phyloP scores from a whole-genome alignment of 768 basidiomycete genomes.

The Mycena leptocephala region DNA sequence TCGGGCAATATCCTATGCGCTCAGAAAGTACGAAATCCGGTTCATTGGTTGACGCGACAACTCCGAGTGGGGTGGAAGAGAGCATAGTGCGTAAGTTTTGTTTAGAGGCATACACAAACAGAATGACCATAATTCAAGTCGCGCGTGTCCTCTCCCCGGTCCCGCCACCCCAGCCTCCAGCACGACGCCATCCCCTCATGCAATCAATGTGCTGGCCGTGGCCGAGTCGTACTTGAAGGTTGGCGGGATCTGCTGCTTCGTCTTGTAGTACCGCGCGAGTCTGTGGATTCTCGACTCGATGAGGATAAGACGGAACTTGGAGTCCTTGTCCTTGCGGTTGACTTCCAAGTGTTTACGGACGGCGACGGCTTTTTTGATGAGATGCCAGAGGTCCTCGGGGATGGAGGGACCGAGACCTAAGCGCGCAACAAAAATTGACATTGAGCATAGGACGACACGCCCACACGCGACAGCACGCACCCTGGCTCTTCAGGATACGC shows the following conservation, averaged over 20 bases:
- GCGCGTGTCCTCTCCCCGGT: slow-evolving; percentile 18
- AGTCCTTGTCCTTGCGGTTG: slow-evolving; percentile 99
- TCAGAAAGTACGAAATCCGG: neutral
- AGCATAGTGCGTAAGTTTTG: slow-evolving; percentile 38
- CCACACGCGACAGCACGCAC: slow-evolving; percentile 62
- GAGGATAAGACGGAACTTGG: slow-evolving; percentile 94
- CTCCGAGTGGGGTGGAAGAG: neutral
- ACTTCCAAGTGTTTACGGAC: slow-evolving; percentile 98
- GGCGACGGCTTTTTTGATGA: slow-evolving; percentile 99
- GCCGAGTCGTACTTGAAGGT: slow-evolving; percentile 99
- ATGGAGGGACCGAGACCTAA: slow-evolving; percentile 96
- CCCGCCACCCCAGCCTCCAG: slow-evolving; percentile 1
- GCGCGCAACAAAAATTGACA: slow-evolving; percentile 28
- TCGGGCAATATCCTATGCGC: too few species aligned
- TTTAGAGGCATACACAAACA: slow-evolving; percentile 37
- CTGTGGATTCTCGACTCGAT: slow-evolving; percentile 99
- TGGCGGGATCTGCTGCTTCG: slow-evolving; percentile 97
- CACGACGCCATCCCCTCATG: slow-evolving; percentile 59
- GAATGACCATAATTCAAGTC: slow-evolving; percentile 33
- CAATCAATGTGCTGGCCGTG: slow-evolving; percentile 93
- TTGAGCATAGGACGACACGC: slow-evolving; percentile 42
- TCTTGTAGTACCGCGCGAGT: slow-evolving; percentile 98
- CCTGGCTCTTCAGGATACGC: slow-evolving; percentile 95
- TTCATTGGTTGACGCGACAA: neutral
- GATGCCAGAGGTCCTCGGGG: slow-evolving; percentile 99